Evolutionary conservation across 2,329 filamentous ascomycete species (phyloP), one percentile per base, ranked within the genome.

Genomic region (Arthroderma sp.): DNA sequence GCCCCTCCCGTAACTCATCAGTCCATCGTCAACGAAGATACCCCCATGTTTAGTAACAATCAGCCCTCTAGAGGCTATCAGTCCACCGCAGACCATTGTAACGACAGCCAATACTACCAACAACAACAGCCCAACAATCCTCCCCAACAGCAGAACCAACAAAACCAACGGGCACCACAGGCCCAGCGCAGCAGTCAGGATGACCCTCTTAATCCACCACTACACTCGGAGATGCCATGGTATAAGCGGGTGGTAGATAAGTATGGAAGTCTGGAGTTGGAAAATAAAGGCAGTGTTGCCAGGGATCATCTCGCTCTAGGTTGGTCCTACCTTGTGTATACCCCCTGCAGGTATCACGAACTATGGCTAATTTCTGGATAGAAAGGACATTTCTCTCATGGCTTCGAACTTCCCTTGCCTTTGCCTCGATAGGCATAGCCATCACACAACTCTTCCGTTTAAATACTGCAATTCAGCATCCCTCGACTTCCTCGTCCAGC

Each of bases 301-400:
- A 63, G 78, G 51, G 78, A 81, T 58, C 78, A 81, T 64, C 64
- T 81, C 37, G 78, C 78, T 15, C 56, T 81, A 37, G 75, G 75
- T 79, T 64, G 39, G 66, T 47, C 10, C 28, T 46, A 22, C 15
- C 15, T 22, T 22, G 15, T 22, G 15, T 51, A 45, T 36, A 36
- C 32, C 36, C 22, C 33, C 38, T 38, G 39, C 38, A 27, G 4
- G 7, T 29, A 36, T 30, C 22, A 27, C 46, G 31, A 43, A 34
- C 15, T 30, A 33, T 36, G 11, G 10, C 29, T 42, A 11, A 32
- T 47, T 28, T 45, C 39, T 52, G 33, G 22, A 11, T 51, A 78
- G 78, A 81, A 60, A 72, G 78, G 36, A 81, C 78, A n/a, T 81
- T 81, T 60, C 68, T 81, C 36, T 78, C 78, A 50, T 81, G 78